phyloP scores from a whole-genome alignment of 2,329 filamentous ascomycete species.

The Tolypocladium cylindrosporum region DNA sequence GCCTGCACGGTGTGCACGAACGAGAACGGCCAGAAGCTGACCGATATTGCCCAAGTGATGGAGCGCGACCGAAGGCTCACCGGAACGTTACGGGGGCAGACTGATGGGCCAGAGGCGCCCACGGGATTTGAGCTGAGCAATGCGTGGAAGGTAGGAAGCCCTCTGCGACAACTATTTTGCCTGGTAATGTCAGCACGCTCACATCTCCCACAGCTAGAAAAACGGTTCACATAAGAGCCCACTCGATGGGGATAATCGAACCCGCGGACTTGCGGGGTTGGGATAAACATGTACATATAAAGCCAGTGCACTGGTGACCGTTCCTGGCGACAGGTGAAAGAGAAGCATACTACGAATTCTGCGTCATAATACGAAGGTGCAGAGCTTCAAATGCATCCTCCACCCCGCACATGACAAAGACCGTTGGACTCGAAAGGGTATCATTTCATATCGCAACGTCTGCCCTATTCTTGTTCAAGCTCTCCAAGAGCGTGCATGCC shows the following conservation, averaged over 20 bases:
- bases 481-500: slow-evolving; percentile 82
- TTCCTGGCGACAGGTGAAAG: neutral
- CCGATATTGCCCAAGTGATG: slow-evolving; percentile 41
- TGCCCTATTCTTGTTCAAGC: slow-evolving; percentile 70
- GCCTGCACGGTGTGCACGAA: neutral
- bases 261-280: neutral
- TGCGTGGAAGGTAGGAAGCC: slow-evolving; percentile 47
- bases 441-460: slow-evolving; percentile 41
- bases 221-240: slow-evolving; percentile 32
- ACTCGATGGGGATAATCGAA: slow-evolving; percentile 1
- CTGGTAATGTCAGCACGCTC: neutral
- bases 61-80: slow-evolving; percentile 53
- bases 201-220: slow-evolving; percentile 34
- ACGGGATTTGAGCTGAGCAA: slow-evolving; percentile 53
- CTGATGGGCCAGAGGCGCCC: slow-evolving; percentile 43
- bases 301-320: slow-evolving; percentile 1
- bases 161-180: neutral
- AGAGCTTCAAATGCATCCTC: neutral
- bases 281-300: slow-evolving; percentile 9
- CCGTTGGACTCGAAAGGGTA: neutral
- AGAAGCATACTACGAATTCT: neutral
- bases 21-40: slow-evolving; percentile 1
- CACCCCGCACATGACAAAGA: neutral
- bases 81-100: slow-evolving; percentile 47
- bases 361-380: neutral